A percentile compares a stretch with the other conserved stretches of the same genome.
Conservation (phyloP, 768 basidiomycete genomes). For the Melanogaster broomeanus region DNA sequence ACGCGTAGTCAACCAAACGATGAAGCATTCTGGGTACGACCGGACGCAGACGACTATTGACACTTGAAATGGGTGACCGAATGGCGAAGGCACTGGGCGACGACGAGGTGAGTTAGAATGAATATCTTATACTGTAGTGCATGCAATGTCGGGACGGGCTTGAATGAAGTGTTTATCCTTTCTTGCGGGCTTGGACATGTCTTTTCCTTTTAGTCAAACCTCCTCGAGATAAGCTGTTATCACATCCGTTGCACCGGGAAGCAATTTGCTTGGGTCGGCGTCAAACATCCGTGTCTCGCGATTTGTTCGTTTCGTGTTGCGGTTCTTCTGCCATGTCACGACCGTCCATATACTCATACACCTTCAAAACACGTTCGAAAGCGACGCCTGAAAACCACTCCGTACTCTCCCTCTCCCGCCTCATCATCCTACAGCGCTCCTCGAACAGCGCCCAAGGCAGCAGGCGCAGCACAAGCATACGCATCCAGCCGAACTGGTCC, state of each 20-base stretch:
- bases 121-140: not conserved
- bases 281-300: too few species aligned
- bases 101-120: slow-evolving; percentile 57
- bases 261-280: too few species aligned
- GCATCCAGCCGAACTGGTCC: slow-evolving; percentile 76
- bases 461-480: slow-evolving; percentile 78
- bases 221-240: too few species aligned
- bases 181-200: too few species aligned
- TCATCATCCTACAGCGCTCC: slow-evolving; percentile 74
- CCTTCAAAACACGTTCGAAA: slow-evolving; percentile 41
- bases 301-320: not conserved
- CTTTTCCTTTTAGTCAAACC: not conserved
- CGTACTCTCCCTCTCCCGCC: slow-evolving; percentile 46
- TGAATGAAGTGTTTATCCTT: slow-evolving; percentile 4
- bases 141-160: not conserved
- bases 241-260: too few species aligned
- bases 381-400: slow-evolving; percentile 42
- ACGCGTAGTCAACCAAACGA: slow-evolving; percentile 20
- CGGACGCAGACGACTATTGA: slow-evolving; percentile 62
- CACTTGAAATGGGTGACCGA: slow-evolving; percentile 71
- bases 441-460: slow-evolving; percentile 81
- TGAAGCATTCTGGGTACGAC: slow-evolving; percentile 27
- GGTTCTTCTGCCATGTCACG: not conserved
- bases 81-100: slow-evolving; percentile 62
- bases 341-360: slow-evolving; percentile 5